Evolutionary conservation across 2,329 filamentous ascomycete genomes (phyloP).

Genomic region (Metarhizium album): DNA sequence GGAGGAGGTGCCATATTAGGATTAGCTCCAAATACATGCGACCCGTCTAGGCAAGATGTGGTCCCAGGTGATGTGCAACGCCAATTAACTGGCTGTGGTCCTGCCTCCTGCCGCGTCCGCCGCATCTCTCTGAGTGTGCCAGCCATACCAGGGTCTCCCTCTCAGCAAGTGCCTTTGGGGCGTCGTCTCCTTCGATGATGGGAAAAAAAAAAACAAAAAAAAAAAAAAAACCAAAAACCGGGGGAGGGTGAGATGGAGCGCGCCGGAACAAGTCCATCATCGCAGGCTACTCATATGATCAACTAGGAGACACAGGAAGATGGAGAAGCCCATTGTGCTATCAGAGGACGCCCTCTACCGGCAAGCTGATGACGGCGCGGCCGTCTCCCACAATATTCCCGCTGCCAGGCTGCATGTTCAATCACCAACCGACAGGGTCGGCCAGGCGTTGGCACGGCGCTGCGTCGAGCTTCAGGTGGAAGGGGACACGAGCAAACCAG

Average conservation of each 20-base stretch:
- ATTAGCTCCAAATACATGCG: background rate
- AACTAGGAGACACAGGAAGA: no score
- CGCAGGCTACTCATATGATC: no score
- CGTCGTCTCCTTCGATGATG: no score
- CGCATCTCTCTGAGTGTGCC: background rate
- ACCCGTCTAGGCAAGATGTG: background rate
- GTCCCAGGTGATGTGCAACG: background rate
- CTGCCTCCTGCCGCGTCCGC: background rate
- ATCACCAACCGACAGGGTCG: background rate
- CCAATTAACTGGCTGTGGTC: background rate
- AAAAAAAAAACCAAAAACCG: no score
- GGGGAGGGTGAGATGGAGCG: background rate
- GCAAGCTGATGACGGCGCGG: background rate
- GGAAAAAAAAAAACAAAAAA: no score
- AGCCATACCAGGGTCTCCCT: background rate
- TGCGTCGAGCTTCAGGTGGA: slow-evolving; percentile 1
- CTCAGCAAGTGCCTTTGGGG: background rate
- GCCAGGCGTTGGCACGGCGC: background rate
- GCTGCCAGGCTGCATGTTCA: background rate
- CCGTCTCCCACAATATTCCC: background rate
- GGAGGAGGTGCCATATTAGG: background rate
- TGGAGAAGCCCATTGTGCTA: background rate
- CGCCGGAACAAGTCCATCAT: no score
- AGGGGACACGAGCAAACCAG: background rate
- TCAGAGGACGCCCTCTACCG: background rate